These are phyloP conservation scores for Fusarium nodosum DNA, from an alignment of 2,329 filamentous ascomycete species.

Conservation along the genomic window DNA sequence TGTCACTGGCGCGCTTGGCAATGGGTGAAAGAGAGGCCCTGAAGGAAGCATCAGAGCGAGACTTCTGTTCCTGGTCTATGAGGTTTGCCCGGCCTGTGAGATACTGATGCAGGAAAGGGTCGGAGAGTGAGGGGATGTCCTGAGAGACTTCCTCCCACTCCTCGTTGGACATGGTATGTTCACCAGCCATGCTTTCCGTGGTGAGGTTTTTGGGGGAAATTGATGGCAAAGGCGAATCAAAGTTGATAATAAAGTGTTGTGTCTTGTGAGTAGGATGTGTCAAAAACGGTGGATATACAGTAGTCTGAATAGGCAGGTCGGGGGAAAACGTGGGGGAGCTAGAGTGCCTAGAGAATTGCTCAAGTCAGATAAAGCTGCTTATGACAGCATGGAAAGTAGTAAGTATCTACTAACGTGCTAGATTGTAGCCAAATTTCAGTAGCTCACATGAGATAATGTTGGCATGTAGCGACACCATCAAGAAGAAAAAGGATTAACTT, in stretches of 20 bases:
- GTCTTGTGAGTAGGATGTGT: slow-evolving; percentile 11
- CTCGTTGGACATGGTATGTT: slow-evolving; percentile 61
- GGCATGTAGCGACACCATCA: background rate
- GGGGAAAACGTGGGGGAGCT: slow-evolving; percentile 17
- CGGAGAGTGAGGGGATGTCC: slow-evolving; percentile 70
- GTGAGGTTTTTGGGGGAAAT: background rate
- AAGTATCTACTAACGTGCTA: background rate
- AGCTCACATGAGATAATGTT: slow-evolving; percentile 5
- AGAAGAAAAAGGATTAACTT: background rate
- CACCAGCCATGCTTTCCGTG: slow-evolving; percentile 50
- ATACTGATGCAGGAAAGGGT: slow-evolving; percentile 87
- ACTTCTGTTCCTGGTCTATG: slow-evolving; percentile 83
- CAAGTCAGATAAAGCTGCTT: slow-evolving; percentile 15
- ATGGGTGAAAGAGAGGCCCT: slow-evolving; percentile 81
- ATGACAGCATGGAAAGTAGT: background rate
- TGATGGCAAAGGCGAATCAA: background rate
- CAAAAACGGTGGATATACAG: slow-evolving; percentile 23
- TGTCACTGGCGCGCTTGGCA: slow-evolving; percentile 80
- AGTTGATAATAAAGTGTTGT: background rate
- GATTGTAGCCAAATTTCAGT: background rate
- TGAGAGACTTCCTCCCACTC: slow-evolving; percentile 71
- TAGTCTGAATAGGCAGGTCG: slow-evolving; percentile 44
- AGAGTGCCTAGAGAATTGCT: slow-evolving; percentile 14
- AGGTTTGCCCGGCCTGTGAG: slow-evolving; percentile 80
- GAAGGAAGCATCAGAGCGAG: slow-evolving; percentile 81